A percentile compares a stretch with the other conserved stretches of the same genome.
phyloP scores from a whole-genome alignment of 2,329 filamentous ascomycete species.

The Pseudocercospora fijiensis region DNA sequence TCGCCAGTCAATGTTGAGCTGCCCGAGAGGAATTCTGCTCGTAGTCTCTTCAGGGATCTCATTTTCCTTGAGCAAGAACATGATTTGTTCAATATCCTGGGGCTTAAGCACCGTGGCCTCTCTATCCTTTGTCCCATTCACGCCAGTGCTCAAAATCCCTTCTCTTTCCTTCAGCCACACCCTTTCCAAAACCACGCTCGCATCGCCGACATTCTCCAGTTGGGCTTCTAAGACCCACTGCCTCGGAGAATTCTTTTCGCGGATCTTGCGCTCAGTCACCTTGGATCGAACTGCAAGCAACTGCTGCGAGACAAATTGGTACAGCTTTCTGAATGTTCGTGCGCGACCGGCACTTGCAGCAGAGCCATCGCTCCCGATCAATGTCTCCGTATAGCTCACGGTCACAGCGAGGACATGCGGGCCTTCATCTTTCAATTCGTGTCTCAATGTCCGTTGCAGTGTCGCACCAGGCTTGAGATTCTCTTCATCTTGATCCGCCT shows the following conservation, averaged over 20 bases:
- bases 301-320: slow-evolving; percentile 92
- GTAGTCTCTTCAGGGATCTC: slow-evolving; percentile 44
- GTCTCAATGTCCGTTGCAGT: slow-evolving; percentile 76
- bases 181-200: slow-evolving; percentile 72
- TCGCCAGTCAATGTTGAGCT: slow-evolving; percentile 83
- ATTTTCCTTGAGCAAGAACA: slow-evolving; percentile 59
- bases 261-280: slow-evolving; percentile 57
- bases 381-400: slow-evolving; percentile 86
- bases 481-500: slow-evolving; percentile 50
- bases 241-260: slow-evolving; percentile 44
- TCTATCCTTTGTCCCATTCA: slow-evolving; percentile 35
- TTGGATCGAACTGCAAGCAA: slow-evolving; percentile 90
- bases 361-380: slow-evolving; percentile 41
- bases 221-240: slow-evolving; percentile 85
- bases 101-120: slow-evolving; percentile 54
- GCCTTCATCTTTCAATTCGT: slow-evolving; percentile 90
- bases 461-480: slow-evolving; percentile 62
- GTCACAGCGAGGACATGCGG: slow-evolving; percentile 92
- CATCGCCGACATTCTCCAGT: slow-evolving; percentile 89
- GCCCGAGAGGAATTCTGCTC: slow-evolving; percentile 66
- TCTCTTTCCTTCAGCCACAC: slow-evolving; percentile 35
- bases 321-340: slow-evolving; percentile 88
- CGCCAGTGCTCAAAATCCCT: slow-evolving; percentile 28
- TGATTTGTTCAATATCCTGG: slow-evolving; percentile 64
- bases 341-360: slow-evolving; percentile 60